Evolutionary conservation across 352 stramenopile genomes (phyloP).

Genomic region (Pythium coloratum): DNA sequence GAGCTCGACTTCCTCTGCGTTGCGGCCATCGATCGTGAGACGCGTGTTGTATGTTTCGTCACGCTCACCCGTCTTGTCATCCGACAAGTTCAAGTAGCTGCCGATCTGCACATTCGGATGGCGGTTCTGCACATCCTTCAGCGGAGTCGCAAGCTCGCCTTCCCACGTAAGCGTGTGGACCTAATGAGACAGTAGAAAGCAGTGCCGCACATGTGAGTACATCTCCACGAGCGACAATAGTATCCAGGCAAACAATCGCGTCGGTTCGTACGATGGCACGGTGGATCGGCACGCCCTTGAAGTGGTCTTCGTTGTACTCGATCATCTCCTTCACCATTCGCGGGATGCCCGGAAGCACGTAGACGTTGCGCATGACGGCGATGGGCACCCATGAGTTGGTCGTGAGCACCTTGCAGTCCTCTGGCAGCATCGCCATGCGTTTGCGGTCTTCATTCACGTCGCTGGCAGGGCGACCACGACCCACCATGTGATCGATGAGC

Average conservation of each 20-base stretch:
- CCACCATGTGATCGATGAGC: constrained; percentile 46
- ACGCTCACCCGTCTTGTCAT: constrained; percentile 48
- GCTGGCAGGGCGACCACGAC: constrained; percentile 30
- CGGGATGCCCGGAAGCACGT: constrained; percentile 82
- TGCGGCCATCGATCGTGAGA: constrained; percentile 64
- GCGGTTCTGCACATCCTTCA: constrained; percentile 68
- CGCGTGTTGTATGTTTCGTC: constrained; percentile 70
- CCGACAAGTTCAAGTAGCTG: constrained; percentile 86
- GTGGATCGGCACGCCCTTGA: constrained; percentile 76
- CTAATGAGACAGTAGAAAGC: constrained; percentile 23
- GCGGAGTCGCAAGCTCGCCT: constrained; percentile 57
- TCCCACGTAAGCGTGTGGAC: constrained; percentile 71
- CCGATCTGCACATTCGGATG: constrained; percentile 72
- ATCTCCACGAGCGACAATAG: too few species aligned
- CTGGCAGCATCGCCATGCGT: constrained; percentile 75
- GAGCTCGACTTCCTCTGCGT: constrained; percentile 50
- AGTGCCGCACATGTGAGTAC: too few species aligned
- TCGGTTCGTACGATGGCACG: constrained; percentile 59
- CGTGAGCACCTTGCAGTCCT: constrained; percentile 52
- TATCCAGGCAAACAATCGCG: not conserved
- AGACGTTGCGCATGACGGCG: constrained; percentile 79
- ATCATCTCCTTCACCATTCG: constrained; percentile 81
- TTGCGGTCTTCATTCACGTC: constrained; percentile 67
- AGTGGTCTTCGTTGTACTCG: constrained; percentile 74
- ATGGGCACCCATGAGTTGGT: constrained; percentile 73